Percentiles rank a stretch among this genome's conserved stretches.
These are phyloP conservation scores for Neurospora sp. DNA, from an alignment of 495 filamentous ascomycete species.

Conservation along the genomic window DNA sequence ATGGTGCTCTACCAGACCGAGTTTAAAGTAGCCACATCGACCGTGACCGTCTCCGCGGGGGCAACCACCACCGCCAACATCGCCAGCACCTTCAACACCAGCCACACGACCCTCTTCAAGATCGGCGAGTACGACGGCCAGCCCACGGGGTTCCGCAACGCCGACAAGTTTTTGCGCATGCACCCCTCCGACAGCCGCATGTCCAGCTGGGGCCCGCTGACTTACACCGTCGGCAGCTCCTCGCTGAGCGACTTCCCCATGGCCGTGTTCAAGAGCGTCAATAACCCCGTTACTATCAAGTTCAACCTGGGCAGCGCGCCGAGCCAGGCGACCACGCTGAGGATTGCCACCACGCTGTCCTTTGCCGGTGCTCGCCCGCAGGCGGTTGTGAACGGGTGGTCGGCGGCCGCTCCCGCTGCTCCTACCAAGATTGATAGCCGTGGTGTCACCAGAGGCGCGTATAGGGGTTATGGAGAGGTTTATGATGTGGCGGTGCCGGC, in stretches of 20 bases:
- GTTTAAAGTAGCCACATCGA: constrained; percentile 42
- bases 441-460: constrained; percentile 55
- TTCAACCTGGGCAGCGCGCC: constrained; percentile 44
- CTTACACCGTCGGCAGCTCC: constrained; percentile 49
- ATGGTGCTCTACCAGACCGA: constrained; percentile 60
- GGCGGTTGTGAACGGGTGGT: constrained; percentile 42
- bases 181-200: constrained; percentile 56
- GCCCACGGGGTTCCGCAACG: constrained; percentile 56
- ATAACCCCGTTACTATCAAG: constrained; percentile 51
- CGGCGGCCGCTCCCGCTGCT: constrained; percentile 36
- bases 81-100: constrained; percentile 29
- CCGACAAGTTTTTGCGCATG: constrained; percentile 55
- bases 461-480: constrained; percentile 50
- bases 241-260: constrained; percentile 48
- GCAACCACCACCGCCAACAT: constrained; percentile 44
- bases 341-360: constrained; percentile 54
- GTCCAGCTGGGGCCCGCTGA: constrained; percentile 46
- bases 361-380: constrained; percentile 46
- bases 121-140: constrained; percentile 56
- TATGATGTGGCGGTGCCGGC: constrained; percentile 47
- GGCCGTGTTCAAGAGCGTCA: constrained; percentile 53
- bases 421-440: constrained; percentile 54
- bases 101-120: constrained; percentile 45
- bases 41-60: constrained; percentile 46
- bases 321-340: constrained; percentile 43